Base-by-base conservation (phyloP, 805 yeast genomes). In the Wickerhamomyces chambardii region DNA sequence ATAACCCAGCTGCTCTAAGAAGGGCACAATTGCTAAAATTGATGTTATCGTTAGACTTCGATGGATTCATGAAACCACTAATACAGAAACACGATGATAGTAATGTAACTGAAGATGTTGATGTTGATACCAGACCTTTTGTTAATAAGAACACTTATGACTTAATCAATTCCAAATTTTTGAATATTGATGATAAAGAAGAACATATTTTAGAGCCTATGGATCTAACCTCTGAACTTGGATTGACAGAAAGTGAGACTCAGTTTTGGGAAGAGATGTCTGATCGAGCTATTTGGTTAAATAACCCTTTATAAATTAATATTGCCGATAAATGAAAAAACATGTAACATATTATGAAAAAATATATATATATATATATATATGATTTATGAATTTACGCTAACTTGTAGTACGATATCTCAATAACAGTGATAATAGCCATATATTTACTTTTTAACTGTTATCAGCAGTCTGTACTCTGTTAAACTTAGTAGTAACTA, bases 181-280 rank as follows among this genome's bases (percentile, higher is more conserved):
- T 7, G 59, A 59, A 28, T 60, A 61, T 36, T 51, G 56, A 30
- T 54, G 59, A 24, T 24, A 14, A 6, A 2, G 27, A 24, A 11
- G 27, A n/a, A 6, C 27, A 24, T 2, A 24, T 42, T 58, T 61
- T 34, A 41, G 56, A 47, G 18, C 56, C 45, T 17, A 50, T 40
- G 50, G 40, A 34, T 47, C 32, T 37, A 50, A 15, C 55, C 51
- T 27, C 40, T n/a, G n/a, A 41, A 21, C 47, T 41, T 17, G 52
- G 58, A 16, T 47, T 58, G 3, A 60, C 60, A n/a, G 54, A 60
- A 15, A 51, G 57, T 4, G 80, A 74, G 42, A 53, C 61, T 33
- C 68, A 78, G 40, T 57, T 83, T 24, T 83, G 94, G 94, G 78
- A 74, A 48, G 89, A 82, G 42, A 78, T 83, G 36, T 75, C 87